Conservation (phyloP, 371 early-diverging fungal species). For the Mucor mucedo region DNA sequence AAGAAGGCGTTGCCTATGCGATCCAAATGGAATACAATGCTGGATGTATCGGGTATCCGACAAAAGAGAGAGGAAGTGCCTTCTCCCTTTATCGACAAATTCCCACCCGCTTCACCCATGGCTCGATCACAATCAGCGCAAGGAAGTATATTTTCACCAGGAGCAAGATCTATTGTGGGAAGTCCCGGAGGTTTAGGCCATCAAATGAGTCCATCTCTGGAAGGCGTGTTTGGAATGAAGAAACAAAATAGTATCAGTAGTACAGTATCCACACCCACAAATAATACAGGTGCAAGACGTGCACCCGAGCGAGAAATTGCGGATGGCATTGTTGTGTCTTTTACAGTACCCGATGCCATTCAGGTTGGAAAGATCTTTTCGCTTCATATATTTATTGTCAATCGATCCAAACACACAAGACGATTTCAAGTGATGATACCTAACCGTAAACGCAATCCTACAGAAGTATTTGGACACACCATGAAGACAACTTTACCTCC, state of each 20-base stretch:
- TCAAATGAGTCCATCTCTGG: conserved; percentile 21
- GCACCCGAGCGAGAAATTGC: conserved; percentile 44
- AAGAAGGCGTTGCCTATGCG: conserved; percentile 57
- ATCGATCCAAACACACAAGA: conserved; percentile 68
- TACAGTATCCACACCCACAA: conserved; percentile 4
- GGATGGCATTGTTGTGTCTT: conserved; percentile 71
- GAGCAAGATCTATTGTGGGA: conserved; percentile 44
- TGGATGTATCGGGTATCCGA: conserved; percentile 63
- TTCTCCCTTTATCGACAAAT: conserved; percentile 21
- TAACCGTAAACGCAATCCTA: conserved; percentile 60
- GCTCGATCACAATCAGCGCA: conserved; percentile 21
- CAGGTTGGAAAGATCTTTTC: conserved; percentile 70
- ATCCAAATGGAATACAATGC: conserved; percentile 72
- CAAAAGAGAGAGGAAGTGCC: conserved; percentile 51
- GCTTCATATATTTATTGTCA: conserved; percentile 76
- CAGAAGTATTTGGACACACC: conserved; percentile 20
- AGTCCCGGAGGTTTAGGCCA: conserved; percentile 36
- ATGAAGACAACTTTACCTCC: conserved; percentile 49
- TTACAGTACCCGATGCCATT: conserved; percentile 53
- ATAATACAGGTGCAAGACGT: conserved; percentile 10
- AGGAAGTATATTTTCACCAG: conserved; percentile 33
- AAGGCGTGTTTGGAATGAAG: conserved; percentile 37
- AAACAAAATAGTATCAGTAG: conserved; percentile 2
- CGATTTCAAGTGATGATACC: conserved; percentile 71
- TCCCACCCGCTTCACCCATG: conserved; percentile 9